A percentile compares a stretch with the other conserved stretches of the same genome.
phyloP scores from a whole-genome alignment of 495 filamentous ascomycete genomes.

The Podospora pseudocomata region DNA sequence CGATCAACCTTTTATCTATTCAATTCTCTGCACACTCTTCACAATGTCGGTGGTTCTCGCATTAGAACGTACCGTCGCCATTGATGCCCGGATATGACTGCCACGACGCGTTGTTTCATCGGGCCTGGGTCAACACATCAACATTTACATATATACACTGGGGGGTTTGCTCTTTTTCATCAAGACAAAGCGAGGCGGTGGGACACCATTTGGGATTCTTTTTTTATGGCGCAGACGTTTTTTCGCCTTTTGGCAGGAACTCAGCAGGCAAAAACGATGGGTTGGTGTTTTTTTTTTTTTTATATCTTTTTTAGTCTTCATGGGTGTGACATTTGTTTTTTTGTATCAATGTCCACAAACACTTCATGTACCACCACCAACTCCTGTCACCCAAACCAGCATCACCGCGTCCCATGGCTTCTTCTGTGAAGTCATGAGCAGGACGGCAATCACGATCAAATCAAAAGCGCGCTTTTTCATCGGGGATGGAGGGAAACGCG shows the following conservation, averaged over 20 bases:
- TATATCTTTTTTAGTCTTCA: background rate
- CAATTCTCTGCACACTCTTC: conserved; percentile 39
- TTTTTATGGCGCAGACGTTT: background rate
- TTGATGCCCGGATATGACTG: conserved; percentile 37
- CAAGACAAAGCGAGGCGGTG: conserved; percentile 9
- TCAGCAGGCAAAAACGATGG: conserved; percentile 2
- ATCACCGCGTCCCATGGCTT: background rate
- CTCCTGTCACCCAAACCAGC: background rate
- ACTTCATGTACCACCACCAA: background rate
- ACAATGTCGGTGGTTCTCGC: conserved; percentile 34
- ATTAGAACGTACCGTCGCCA: conserved; percentile 35
- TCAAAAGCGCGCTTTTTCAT: background rate
- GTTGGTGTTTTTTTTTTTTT: background rate
- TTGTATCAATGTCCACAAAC: background rate
- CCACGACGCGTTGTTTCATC: conserved; percentile 32
- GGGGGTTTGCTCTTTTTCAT: conserved; percentile 16
- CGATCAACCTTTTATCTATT: conserved; percentile 13
- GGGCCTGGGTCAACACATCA: conserved; percentile 9
- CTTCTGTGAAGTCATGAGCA: background rate
- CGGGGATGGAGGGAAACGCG: background rate
- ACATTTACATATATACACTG: conserved; percentile 8
- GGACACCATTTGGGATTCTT: background rate
- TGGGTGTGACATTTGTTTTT: background rate
- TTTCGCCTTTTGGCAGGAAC: background rate
- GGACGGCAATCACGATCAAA: background rate